A percentile compares a stretch with the other conserved stretches of the same genome.
These are phyloP conservation scores for Cordia subcordata DNA, from an alignment of 257 asterid genomes.

Conservation along the genomic window DNA sequence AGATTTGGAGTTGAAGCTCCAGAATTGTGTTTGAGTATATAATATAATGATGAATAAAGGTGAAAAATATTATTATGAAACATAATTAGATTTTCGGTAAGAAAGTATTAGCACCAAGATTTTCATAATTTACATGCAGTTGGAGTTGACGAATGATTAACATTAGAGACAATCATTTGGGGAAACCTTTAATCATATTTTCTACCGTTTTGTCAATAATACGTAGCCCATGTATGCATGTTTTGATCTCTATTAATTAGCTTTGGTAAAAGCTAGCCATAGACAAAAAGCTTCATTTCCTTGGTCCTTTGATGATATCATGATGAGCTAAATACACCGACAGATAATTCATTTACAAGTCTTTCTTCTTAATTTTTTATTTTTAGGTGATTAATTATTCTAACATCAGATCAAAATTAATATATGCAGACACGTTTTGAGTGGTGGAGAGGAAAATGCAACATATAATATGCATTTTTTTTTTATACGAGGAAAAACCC, in stretches of 20 bases:
- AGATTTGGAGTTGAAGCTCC: conserved; percentile 2
- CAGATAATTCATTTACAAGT: too few species aligned
- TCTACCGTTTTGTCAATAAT: conserved; percentile 12
- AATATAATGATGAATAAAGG: neutral
- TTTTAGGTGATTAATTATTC: too few species aligned
- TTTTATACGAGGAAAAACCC: too few species aligned
- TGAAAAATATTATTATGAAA: conserved; percentile 24
- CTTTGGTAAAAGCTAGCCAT: neutral
- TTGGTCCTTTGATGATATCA: neutral
- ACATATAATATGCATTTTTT: too few species aligned
- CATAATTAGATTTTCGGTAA: conserved; percentile 12
- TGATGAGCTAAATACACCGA: neutral
- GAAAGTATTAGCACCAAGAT: neutral
- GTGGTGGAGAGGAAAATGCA: too few species aligned
- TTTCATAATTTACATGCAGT: conserved; percentile 2
- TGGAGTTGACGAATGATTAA: conserved; percentile 1
- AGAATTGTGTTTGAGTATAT: neutral
- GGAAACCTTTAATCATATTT: conserved; percentile 10
- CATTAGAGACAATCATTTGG: neutral
- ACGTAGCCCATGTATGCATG: conserved; percentile 13
- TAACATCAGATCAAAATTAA: too few species aligned
- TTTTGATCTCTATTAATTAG: neutral
- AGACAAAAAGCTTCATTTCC: neutral
- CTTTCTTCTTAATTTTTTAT: too few species aligned
- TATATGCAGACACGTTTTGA: too few species aligned